Conservation (phyloP, 1,284 basidiomycete genomes). For the Cerioporus squamosus region DNA sequence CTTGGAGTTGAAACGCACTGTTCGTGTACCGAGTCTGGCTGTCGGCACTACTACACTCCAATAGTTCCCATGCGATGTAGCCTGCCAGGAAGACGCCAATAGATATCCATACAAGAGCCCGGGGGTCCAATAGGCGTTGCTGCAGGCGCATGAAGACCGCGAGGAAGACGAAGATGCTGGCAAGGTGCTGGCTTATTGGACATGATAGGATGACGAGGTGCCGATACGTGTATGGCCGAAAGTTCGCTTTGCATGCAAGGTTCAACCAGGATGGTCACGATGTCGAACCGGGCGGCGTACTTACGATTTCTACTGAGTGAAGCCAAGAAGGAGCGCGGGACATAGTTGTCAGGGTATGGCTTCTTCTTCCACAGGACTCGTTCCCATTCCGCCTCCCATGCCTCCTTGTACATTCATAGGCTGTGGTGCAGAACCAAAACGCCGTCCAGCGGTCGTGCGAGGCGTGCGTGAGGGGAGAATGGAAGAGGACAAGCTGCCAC, state of each 20-base stretch:
- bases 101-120: constrained; percentile 71
- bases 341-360: constrained; percentile 84
- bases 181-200: constrained; percentile 85
- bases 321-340: constrained; percentile 79
- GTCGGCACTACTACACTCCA: constrained; percentile 39
- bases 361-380: constrained; percentile 87
- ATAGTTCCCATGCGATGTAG: constrained; percentile 65
- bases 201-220: constrained; percentile 74
- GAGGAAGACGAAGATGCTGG: constrained; percentile 82
- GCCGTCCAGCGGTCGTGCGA: constrained; percentile 24
- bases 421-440: constrained; percentile 11
- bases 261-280: not conserved
- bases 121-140: constrained; percentile 66
- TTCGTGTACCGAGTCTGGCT: constrained; percentile 21
- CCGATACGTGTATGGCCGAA: constrained; percentile 76
- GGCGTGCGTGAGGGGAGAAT: constrained; percentile 11
- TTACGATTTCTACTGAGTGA: constrained; percentile 80
- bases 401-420: constrained; percentile 32
- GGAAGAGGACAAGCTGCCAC: not conserved
- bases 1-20: constrained; percentile 33
- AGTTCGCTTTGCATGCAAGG: constrained; percentile 59
- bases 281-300: constrained; percentile 29
- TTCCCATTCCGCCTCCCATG: constrained; percentile 77
- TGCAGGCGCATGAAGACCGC: constrained; percentile 79
- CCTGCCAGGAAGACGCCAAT: constrained; percentile 63